A percentile compares a stretch with the other conserved stretches of the same genome.
phyloP scores from a whole-genome alignment of 768 basidiomycete genomes.

The Tricholoma terreum region DNA sequence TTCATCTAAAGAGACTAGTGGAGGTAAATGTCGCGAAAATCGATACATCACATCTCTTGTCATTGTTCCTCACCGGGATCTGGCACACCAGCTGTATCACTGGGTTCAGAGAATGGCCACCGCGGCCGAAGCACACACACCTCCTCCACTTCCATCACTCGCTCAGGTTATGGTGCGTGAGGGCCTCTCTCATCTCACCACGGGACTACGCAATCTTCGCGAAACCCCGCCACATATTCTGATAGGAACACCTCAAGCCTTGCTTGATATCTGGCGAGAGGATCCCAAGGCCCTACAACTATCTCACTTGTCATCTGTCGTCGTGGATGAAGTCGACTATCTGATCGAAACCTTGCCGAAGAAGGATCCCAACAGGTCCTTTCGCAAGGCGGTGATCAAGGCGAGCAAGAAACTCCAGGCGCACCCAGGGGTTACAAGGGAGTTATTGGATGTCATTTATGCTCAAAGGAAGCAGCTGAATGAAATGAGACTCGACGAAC shows the following conservation, averaged over 20 bases:
- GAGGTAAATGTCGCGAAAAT: constrained; percentile 16
- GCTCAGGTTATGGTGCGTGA: constrained; percentile 65
- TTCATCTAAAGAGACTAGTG: constrained; percentile 18
- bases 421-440: constrained; percentile 59
- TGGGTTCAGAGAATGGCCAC: constrained; percentile 59
- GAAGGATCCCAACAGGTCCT: constrained; percentile 37
- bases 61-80: constrained; percentile 70
- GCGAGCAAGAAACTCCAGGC: constrained; percentile 39
- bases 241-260: constrained; percentile 68
- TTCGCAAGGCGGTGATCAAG: constrained; percentile 32
- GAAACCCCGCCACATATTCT: constrained; percentile 59
- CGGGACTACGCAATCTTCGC: constrained; percentile 36
- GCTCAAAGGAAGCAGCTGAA: constrained; percentile 28
- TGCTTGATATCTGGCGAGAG: constrained; percentile 51
- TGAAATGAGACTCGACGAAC: constrained; percentile 22
- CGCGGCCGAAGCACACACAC: constrained; percentile 24
- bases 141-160: constrained; percentile 38
- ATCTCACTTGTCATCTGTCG: constrained; percentile 49
- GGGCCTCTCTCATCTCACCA: constrained; percentile 34
- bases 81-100: constrained; percentile 62
- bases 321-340: constrained; percentile 77
- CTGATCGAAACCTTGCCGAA: constrained; percentile 54
- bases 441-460: constrained; percentile 59
- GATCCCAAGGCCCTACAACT: constrained; percentile 45
- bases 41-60: constrained; percentile 51